A percentile compares a stretch with the other conserved stretches of the same genome.
phyloP scores from a whole-genome alignment of 495 filamentous ascomycete species.

The Sordaria brevicollis region DNA sequence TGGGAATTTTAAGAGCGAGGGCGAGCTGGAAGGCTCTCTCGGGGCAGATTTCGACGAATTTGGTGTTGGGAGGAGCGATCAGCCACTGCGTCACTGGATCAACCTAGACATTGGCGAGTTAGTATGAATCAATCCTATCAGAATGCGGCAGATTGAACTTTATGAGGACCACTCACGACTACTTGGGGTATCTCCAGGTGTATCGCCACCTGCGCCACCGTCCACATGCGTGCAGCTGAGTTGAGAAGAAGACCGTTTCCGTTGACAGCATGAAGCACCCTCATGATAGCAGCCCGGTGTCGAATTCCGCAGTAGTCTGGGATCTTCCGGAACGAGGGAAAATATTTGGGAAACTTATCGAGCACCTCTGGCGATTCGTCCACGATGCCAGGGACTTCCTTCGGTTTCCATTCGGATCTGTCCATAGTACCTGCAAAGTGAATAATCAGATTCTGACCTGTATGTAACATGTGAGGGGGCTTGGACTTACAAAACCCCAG shows the following conservation, averaged over 20 bases:
- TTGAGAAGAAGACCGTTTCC: conserved; percentile 43
- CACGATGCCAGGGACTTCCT: conserved; percentile 11
- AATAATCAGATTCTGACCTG: neutral
- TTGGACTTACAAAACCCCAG: conserved; percentile 5
- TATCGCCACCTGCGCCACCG: conserved; percentile 49
- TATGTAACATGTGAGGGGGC: neutral
- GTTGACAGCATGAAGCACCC: conserved; percentile 44
- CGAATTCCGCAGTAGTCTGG: conserved; percentile 51
- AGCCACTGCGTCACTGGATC: conserved; percentile 33
- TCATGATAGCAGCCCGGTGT: conserved; percentile 50
- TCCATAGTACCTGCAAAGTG: conserved; percentile 8
- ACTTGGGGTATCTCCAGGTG: conserved; percentile 40
- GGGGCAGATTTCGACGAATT: conserved; percentile 35
- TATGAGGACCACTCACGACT: conserved; percentile 18
- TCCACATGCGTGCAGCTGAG: conserved; percentile 56
- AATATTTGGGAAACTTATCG: neutral
- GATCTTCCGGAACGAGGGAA: conserved; percentile 19
- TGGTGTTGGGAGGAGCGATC: conserved; percentile 26
- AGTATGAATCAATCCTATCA: neutral
- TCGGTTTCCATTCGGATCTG: conserved; percentile 2
- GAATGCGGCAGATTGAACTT: neutral
- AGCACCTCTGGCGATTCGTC: conserved; percentile 3
- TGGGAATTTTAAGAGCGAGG: conserved; percentile 23
- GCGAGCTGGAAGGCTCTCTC: conserved; percentile 35
- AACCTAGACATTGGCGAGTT: conserved; percentile 4